These are phyloP conservation scores for Cystobasidiaceae sp. DNA, from an alignment of 1,284 basidiomycete species.

Conservation along the genomic window DNA sequence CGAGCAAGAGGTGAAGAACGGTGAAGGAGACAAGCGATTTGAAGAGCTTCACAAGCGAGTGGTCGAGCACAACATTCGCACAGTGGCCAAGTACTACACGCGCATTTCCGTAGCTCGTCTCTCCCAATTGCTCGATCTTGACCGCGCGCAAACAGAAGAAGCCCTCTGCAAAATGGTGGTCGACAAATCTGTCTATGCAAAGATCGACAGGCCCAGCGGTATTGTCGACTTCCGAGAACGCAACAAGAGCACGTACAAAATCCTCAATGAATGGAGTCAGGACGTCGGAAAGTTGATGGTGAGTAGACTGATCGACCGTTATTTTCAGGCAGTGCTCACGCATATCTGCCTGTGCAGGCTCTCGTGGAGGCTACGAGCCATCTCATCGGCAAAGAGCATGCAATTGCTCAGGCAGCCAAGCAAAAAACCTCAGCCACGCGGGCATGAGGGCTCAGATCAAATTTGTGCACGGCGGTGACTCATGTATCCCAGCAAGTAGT, in stretches of 20 bases:
- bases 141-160: slow-evolving; percentile 73
- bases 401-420: slow-evolving; percentile 29
- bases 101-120: slow-evolving; percentile 80
- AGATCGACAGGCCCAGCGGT: slow-evolving; percentile 85
- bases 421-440: slow-evolving; percentile 11
- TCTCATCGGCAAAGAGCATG: slow-evolving; percentile 50
- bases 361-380: slow-evolving; percentile 54
- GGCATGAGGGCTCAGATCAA: neutral
- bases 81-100: slow-evolving; percentile 89
- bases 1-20: slow-evolving; percentile 41
- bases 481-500: no score
- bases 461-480: no score
- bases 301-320: slow-evolving; percentile 15
- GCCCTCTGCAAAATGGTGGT: slow-evolving; percentile 84
- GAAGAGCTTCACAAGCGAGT: slow-evolving; percentile 92
- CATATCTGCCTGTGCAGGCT: slow-evolving; percentile 38
- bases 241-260: slow-evolving; percentile 70
- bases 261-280: slow-evolving; percentile 93
- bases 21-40: slow-evolving; percentile 69
- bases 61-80: slow-evolving; percentile 95
- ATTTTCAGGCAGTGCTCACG: neutral
- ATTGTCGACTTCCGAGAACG: slow-evolving; percentile 59
- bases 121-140: slow-evolving; percentile 80
- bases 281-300: slow-evolving; percentile 79
- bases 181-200: slow-evolving; percentile 84